Evolutionary conservation across 192 early-diverging fungal genomes (phyloP), one percentile per base, ranked within the genome.

Genomic region (Linnemannia zychae): DNA sequence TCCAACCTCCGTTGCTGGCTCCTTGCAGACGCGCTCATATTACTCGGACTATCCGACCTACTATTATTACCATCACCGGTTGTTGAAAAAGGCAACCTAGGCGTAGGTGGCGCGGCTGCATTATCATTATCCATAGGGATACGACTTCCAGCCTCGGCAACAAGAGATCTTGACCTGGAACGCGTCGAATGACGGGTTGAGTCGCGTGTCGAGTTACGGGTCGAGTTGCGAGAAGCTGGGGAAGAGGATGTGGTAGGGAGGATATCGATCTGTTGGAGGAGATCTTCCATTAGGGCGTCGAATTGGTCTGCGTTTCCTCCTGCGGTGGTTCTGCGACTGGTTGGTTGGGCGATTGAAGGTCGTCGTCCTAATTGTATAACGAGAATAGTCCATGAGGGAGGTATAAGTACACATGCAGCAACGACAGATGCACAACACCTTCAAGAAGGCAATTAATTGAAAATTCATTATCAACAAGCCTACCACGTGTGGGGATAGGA

Each of bases 211-310:
- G 50, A 72, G 18, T 33, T 49, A 5, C 71, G 71, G 13, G 57
- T 66, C 16, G 74, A 72, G 24, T 76, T 66, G 46, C 75, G 65
- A 5, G 28, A 33, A 0, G 74, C 16, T 7, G 57, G 57, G n/a
- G n/a, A n/a, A 33, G 57, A 63, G 2, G 57, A 63, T 12, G 57
- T 63, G 60, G 24, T 69, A 22, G 76, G 78, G 52, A 77, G 46
- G 50, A 74, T 72, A 37, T 79, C 80, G 79, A 87, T 89, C 33
- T 89, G 85, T 68, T 72, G 80, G 22, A 89, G 57, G 18, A 89
- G 71, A 74, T 89, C 79, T 34, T 89, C 70, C 84, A 89, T 85
- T 53, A 89, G 46, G 12, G 77, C 75, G 18, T 89, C 88, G 52
- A 89, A 79, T 15, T 82, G 80, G n/a, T 77, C 77, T 5, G 81